These are phyloP conservation scores for Aspergillus sp. DNA, from an alignment of 2,329 filamentous ascomycete genomes.

Conservation along the genomic window DNA sequence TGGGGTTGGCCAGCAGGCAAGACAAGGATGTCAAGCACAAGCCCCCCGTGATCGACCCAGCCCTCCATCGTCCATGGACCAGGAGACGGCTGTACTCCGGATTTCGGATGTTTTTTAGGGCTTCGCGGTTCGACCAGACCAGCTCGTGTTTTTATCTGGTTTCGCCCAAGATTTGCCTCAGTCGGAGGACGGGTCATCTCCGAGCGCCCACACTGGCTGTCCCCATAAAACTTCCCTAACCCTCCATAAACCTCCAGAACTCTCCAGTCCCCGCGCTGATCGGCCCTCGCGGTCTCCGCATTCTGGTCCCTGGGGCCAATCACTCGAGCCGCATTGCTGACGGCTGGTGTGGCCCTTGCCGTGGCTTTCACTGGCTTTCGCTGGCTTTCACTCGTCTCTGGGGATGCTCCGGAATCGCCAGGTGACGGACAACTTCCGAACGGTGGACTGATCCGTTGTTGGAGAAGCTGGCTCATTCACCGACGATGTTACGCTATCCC, in stretches of 20 bases:
- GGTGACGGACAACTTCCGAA: background rate
- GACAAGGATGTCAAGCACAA: no score
- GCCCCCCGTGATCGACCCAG: no score
- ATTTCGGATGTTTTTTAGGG: background rate
- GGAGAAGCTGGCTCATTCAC: background rate
- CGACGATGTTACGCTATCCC: background rate
- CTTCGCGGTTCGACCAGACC: no score
- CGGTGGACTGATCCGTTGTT: background rate
- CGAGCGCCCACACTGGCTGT: background rate
- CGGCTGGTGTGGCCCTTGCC: background rate
- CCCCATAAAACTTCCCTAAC: background rate
- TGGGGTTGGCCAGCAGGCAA: background rate
- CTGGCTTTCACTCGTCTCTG: no score
- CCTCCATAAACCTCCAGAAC: background rate
- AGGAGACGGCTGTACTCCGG: background rate
- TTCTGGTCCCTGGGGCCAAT: background rate
- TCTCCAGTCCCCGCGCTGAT: background rate
- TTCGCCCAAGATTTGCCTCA: no score
- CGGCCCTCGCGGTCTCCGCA: background rate
- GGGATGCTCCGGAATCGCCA: background rate
- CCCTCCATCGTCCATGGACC: no score
- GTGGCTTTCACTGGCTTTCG: no score
- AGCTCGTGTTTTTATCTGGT: background rate
- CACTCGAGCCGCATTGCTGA: background rate
- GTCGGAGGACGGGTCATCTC: background rate